phyloP scores from a whole-genome alignment of 768 basidiomycete genomes.

The Gelatoporia subvermispora region DNA sequence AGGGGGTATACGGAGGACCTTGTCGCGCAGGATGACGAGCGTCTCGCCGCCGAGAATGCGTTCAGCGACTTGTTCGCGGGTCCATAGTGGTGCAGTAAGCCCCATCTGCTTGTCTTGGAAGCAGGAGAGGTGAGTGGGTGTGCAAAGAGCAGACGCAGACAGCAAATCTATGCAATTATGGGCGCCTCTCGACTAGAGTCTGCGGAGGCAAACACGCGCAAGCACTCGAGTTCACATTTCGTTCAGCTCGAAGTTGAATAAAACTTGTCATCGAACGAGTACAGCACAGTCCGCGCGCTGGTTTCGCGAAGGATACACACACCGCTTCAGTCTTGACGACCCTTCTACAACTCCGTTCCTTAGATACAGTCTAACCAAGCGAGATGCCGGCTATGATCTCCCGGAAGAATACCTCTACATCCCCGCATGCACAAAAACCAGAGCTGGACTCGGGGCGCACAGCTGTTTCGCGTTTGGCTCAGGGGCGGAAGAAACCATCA shows the following conservation, averaged over 20 bases:
- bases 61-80: slow-evolving; percentile 54
- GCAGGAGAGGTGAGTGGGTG: neutral
- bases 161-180: no score
- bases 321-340: no score
- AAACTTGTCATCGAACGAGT: no score
- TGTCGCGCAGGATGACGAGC: slow-evolving; percentile 68
- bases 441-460: no score
- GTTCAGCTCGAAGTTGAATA: neutral
- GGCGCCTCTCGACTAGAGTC: neutral
- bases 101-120: slow-evolving; percentile 22
- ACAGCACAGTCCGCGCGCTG: no score
- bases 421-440: no score
- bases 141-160: no score
- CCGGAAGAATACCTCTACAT: neutral
- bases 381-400: neutral
- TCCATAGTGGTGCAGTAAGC: slow-evolving; percentile 29
- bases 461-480: no score
- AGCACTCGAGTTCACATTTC: neutral
- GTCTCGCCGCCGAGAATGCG: slow-evolving; percentile 72
- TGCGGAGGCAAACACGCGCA: slow-evolving; percentile 1
- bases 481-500: no score
- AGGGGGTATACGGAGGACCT: slow-evolving; percentile 60
- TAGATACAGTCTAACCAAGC: neutral
- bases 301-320: no score
- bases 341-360: no score